phyloP scores from a whole-genome alignment of 2,329 filamentous ascomycete species.

The Ascocoryne sarcoides region DNA sequence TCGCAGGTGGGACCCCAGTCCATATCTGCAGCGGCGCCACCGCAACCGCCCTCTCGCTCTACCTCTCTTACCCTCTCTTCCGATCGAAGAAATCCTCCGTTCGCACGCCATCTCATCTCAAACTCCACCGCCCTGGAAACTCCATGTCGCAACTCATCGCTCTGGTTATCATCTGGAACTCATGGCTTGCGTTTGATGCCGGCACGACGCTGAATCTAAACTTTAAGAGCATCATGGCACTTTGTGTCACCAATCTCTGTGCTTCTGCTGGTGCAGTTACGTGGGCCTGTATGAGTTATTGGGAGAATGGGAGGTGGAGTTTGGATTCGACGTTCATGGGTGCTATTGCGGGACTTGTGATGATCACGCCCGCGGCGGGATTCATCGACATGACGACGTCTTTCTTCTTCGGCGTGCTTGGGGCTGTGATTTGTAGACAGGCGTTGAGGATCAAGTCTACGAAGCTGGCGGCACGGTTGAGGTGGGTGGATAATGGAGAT shows the following conservation, averaged over 20 bases:
- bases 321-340: constrained; percentile 89
- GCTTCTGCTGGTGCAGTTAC: constrained; percentile 43
- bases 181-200: constrained; percentile 96
- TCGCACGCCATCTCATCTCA: constrained; percentile 34
- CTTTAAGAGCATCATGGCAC: constrained; percentile 81
- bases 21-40: constrained; percentile 2
- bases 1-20: neutral
- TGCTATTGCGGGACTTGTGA: constrained; percentile 78
- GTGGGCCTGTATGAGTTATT: constrained; percentile 42
- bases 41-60: neutral
- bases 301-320: constrained; percentile 88
- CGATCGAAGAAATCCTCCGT: constrained; percentile 46
- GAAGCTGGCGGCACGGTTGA: constrained; percentile 35
- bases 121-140: constrained; percentile 63
- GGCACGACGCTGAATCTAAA: constrained; percentile 75
- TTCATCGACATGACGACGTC: constrained; percentile 62
- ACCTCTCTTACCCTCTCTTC: constrained; percentile 48
- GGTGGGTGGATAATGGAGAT: constrained; percentile 47
- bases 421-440: constrained; percentile 47
- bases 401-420: constrained; percentile 49
- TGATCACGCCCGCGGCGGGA: constrained; percentile 81
- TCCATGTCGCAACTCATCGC: constrained; percentile 66
- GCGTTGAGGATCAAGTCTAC: constrained; percentile 45
- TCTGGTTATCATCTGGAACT: constrained; percentile 78
- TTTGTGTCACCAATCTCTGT: constrained; percentile 78